These are phyloP conservation scores for Calcarisporium arbuscula DNA, from an alignment of 2,329 filamentous ascomycete species.

Conservation along the genomic window DNA sequence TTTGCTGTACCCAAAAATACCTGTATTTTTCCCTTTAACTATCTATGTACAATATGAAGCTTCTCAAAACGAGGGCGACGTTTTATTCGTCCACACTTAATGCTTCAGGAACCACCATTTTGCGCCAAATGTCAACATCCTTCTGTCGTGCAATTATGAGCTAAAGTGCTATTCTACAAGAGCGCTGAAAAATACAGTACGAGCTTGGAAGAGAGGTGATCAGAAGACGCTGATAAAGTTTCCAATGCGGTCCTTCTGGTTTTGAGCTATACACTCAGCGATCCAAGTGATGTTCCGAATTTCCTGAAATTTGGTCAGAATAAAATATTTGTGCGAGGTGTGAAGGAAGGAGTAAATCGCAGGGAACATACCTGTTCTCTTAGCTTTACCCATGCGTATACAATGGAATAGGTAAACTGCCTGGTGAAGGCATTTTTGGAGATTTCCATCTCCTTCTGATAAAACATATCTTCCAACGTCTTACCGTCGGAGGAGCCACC, in stretches of 20 bases:
- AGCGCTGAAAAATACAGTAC: slow-evolving; percentile 21
- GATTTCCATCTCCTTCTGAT: slow-evolving; percentile 99
- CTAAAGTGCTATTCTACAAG: slow-evolving; percentile 37
- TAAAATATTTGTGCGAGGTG: background rate
- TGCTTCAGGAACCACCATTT: slow-evolving; percentile 16
- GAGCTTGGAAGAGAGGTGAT: slow-evolving; percentile 20
- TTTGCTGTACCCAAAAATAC: slow-evolving; percentile 35
- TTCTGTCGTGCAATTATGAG: slow-evolving; percentile 30
- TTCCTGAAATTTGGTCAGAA: slow-evolving; percentile 76
- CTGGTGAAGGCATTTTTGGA: slow-evolving; percentile 91
- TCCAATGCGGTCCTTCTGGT: slow-evolving; percentile 97
- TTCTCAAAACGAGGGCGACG: no score
- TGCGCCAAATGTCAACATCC: slow-evolving; percentile 26
- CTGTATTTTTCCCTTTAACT: slow-evolving; percentile 35
- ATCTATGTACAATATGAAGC: slow-evolving; percentile 45
- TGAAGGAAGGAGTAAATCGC: no score
- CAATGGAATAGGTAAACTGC: slow-evolving; percentile 90
- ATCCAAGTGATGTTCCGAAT: slow-evolving; percentile 99
- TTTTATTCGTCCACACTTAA: slow-evolving; percentile 11
- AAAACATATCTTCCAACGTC: slow-evolving; percentile 95
- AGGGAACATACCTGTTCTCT: slow-evolving; percentile 93
- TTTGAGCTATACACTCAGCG: slow-evolving; percentile 97
- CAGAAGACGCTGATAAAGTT: slow-evolving; percentile 99
- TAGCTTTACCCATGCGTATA: slow-evolving; percentile 97
- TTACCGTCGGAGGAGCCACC: slow-evolving; percentile 75